Percentiles rank a stretch among this genome's conserved stretches.
phyloP scores from a whole-genome alignment of 768 basidiomycete genomes.

The Rhizopogon vinicolor region DNA sequence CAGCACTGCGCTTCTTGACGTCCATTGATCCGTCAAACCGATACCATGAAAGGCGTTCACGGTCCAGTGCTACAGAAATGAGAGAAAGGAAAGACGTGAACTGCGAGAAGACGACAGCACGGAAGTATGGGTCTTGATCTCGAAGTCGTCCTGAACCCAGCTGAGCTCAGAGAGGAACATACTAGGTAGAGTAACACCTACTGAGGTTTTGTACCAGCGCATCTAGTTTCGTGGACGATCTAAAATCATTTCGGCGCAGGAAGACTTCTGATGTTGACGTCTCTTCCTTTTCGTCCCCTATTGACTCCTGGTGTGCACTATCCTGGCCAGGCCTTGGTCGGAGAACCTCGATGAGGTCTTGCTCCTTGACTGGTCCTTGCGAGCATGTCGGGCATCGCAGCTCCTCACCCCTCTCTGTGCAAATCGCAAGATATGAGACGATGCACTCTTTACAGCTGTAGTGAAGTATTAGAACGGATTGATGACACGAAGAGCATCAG shows the following conservation, averaged over 20 bases:
- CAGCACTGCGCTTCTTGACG: slow-evolving; percentile 71
- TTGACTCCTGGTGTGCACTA: background rate
- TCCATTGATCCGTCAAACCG: slow-evolving; percentile 94
- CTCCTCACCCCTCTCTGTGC: slow-evolving; percentile 65
- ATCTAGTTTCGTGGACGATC: slow-evolving; percentile 87
- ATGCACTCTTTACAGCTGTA: slow-evolving; percentile 89
- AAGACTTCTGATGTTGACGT: slow-evolving; percentile 39
- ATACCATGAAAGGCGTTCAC: slow-evolving; percentile 63
- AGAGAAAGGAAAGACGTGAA: slow-evolving; percentile 87
- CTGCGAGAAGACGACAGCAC: slow-evolving; percentile 87
- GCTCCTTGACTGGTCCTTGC: slow-evolving; percentile 60
- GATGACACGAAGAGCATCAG: background rate
- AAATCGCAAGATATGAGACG: slow-evolving; percentile 61
- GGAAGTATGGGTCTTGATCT: slow-evolving; percentile 71
- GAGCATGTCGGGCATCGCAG: slow-evolving; percentile 79
- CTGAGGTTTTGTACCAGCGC: slow-evolving; percentile 75
- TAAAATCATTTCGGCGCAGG: slow-evolving; percentile 78
- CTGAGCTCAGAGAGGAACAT: background rate
- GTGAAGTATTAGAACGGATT: background rate
- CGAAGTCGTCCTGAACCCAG: slow-evolving; percentile 47
- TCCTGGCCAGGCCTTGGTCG: slow-evolving; percentile 20
- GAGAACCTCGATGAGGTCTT: slow-evolving; percentile 61
- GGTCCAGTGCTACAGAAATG: slow-evolving; percentile 64
- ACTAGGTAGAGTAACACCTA: slow-evolving; percentile 24
- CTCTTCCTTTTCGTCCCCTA: slow-evolving; percentile 15